Percentiles rank a stretch among this genome's conserved stretches.
Conservation (phyloP, 2,329 filamentous ascomycete genomes). For the Blastomyces silverae region DNA sequence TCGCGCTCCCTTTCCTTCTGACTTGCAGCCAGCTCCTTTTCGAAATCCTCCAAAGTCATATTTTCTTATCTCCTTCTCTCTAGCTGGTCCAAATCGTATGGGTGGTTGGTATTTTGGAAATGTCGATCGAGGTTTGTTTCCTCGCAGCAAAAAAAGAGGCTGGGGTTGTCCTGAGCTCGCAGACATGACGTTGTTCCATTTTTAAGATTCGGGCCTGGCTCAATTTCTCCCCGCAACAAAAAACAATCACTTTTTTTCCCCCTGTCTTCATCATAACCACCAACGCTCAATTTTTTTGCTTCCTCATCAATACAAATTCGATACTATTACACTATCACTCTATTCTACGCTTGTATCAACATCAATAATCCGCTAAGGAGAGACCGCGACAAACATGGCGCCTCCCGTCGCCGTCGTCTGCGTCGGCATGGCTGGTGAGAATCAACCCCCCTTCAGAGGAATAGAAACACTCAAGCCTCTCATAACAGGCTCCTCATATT, state of each 20-base stretch:
- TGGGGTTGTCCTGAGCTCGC: background rate
- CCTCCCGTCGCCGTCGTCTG: constrained; percentile 77
- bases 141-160: background rate
- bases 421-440: constrained; percentile 85
- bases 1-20: constrained; percentile 32
- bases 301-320: background rate
- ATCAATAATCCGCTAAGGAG: constrained; percentile 12
- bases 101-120: background rate
- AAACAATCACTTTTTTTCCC: background rate
- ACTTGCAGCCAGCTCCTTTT: constrained; percentile 64
- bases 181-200: constrained; percentile 7
- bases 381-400: constrained; percentile 36
- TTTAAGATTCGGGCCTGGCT: background rate
- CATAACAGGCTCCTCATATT: constrained; percentile 8
- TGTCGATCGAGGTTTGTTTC: background rate
- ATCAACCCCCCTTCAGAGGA: background rate
- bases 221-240: constrained; percentile 9
- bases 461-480: background rate
- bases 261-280: background rate
- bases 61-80: constrained; percentile 14
- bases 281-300: constrained; percentile 4
- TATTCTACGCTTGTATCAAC: background rate
- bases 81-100: background rate
- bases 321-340: background rate
- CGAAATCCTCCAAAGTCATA: constrained; percentile 64